These are phyloP conservation scores for Ustilago trichophora DNA, from an alignment of 1,284 basidiomycete species.

Conservation along the genomic window DNA sequence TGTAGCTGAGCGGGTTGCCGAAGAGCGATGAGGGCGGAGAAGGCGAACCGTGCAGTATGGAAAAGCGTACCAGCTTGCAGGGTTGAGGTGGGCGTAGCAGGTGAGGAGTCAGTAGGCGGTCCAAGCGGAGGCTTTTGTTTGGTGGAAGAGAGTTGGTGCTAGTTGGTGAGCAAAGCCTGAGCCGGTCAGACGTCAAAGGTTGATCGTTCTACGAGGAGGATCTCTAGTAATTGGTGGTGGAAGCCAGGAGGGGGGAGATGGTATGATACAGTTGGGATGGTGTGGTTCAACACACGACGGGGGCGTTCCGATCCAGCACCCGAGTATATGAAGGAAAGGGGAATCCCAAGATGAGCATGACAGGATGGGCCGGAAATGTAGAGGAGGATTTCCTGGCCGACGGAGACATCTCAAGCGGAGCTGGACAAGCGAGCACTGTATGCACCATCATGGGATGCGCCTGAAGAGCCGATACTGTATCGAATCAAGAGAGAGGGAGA, in stretches of 20 bases:
- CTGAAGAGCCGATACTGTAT: no score
- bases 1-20: not conserved
- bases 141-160: not conserved
- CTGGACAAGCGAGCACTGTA: slow-evolving; percentile 8
- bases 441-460: slow-evolving; percentile 16
- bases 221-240: no score
- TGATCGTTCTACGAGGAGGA: no score
- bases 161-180: no score
- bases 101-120: slow-evolving; percentile 1
- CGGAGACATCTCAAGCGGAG: slow-evolving; percentile 10
- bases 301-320: slow-evolving; percentile 1
- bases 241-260: not conserved
- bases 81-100: no score
- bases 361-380: slow-evolving; percentile 3
- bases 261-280: not conserved
- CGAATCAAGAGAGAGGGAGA: no score
- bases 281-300: no score
- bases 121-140: not conserved
- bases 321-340: slow-evolving; percentile 11
- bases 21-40: not conserved
- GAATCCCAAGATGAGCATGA: not conserved
- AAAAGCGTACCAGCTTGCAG: not conserved
- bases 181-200: slow-evolving; percentile 8
- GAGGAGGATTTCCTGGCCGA: not conserved
- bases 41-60: slow-evolving; percentile 4